phyloP scores from a whole-genome alignment of 371 early-diverging fungal species.

The Batrachochytrium dendrobatidis region DNA sequence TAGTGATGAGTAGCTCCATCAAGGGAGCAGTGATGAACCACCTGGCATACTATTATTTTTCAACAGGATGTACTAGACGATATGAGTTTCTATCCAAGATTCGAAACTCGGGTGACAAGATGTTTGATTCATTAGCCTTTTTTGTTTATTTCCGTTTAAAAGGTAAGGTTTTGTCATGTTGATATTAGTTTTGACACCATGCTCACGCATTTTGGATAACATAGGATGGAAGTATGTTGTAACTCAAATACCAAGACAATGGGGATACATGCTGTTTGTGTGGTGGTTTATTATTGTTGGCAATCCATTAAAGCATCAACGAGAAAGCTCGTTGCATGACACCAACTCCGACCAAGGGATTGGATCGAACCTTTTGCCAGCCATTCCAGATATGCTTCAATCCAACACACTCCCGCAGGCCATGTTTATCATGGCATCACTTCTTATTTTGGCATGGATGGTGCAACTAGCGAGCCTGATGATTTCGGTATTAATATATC shows the following conservation, averaged over 20 bases:
- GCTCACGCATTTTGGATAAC: not conserved
- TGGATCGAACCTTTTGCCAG: not conserved
- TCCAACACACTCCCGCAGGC: not conserved
- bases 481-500: not conserved
- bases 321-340: no score
- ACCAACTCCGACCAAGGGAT: not conserved
- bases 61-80: not conserved
- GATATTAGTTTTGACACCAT: not conserved
- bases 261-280: not conserved
- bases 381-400: not conserved
- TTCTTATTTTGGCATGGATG: not conserved
- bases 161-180: not conserved
- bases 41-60: not conserved
- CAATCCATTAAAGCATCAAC: not conserved
- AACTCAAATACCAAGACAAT: not conserved
- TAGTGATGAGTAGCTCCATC: not conserved
- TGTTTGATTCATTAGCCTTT: not conserved
- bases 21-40: not conserved
- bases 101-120: not conserved
- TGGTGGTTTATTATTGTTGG: not conserved
- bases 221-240: not conserved
- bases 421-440: not conserved
- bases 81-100: not conserved
- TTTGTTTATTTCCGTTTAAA: not conserved
- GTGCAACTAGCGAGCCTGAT: not conserved